phyloP scores from a whole-genome alignment of 352 stramenopile species.

The Pythium periplocum region DNA sequence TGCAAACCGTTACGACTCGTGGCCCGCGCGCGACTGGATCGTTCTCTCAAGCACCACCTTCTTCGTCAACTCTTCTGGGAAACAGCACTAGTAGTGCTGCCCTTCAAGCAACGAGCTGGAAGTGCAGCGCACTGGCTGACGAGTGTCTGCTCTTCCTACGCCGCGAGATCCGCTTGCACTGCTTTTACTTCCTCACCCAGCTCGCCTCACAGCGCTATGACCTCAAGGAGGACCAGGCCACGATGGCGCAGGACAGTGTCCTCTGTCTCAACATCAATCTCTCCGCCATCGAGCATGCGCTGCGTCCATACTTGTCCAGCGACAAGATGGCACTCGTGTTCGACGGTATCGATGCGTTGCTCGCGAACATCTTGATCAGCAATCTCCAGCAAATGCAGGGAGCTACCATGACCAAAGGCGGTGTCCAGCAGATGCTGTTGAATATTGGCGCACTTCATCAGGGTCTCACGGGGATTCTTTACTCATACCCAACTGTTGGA shows the following conservation, averaged over 20 bases:
- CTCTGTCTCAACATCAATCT: conserved; percentile 74
- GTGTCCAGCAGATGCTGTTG: conserved; percentile 74
- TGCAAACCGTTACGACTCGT: conserved; percentile 21
- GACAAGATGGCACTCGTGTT: conserved; percentile 75
- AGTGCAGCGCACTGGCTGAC: conserved; percentile 67
- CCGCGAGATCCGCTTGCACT: conserved; percentile 68
- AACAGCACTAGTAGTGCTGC: conserved; percentile 8
- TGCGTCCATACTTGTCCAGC: conserved; percentile 64
- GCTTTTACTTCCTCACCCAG: conserved; percentile 76
- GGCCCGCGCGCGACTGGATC: conserved; percentile 9
- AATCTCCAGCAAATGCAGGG: conserved; percentile 63
- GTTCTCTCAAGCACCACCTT: neutral
- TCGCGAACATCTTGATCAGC: conserved; percentile 53
- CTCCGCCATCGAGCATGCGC: conserved; percentile 63
- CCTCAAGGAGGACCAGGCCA: conserved; percentile 39
- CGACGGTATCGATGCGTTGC: conserved; percentile 63
- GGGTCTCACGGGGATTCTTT: conserved; percentile 60
- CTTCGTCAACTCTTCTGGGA: neutral
- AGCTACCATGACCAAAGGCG: conserved; percentile 57
- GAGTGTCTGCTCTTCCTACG: conserved; percentile 77
- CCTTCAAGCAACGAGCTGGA: conserved; percentile 54
- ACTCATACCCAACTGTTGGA: conserved; percentile 52
- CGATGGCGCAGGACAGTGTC: conserved; percentile 69
- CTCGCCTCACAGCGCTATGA: conserved; percentile 63
- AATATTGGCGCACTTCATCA: conserved; percentile 76